Base-by-base conservation (phyloP, 129 eudicot species). In the Flaveria linearis region DNA sequence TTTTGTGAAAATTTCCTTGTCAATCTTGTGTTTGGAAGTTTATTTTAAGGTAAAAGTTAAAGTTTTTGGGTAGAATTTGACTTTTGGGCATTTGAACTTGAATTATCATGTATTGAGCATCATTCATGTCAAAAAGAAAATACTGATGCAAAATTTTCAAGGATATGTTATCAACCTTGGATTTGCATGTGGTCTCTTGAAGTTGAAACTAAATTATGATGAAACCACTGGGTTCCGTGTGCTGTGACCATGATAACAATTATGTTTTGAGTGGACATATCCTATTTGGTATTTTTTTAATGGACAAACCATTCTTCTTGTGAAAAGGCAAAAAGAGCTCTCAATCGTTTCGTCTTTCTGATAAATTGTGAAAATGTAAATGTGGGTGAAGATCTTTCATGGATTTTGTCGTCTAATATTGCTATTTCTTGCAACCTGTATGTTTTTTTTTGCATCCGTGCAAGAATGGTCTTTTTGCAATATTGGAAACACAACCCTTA, bases 391-490 rank as follows among this genome's bases (percentile, higher is more conserved):
- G 12, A 55, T 18, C 28, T 55, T 9, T 1, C 23, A 7, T 55
- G 62, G 62, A 12, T 55, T 55, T 55, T 8, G 9, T 55, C 17
- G 28, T 55, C 62, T 25, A 55, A 55, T n/a, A 5, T 55, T 55
- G 62, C 4, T 55, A 55, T n/a, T 55, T 55, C 25, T 10, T 58
- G 65, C 65, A 58, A 10, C 30, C 5, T 36, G 41, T 57, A 0
- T 25, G 1, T 13, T 28, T 63, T 20, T 20, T 12, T 15, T 63
- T n/a, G 20, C 15, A 13, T 5, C 16, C 7, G 4, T 63, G 69
- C 46, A 63, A 15, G 69, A 61, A 61, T 61, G 68, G 43, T 61
- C 42, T 61, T 25, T 61, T 12, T 61, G 43, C 68, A 61, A 26
- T 17, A 23, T 7, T 58, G 66, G 36, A 5, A 58, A 10, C 16